Base-by-base conservation (phyloP, 257 asterid genomes). In the Rauvolfia tetraphylla region DNA sequence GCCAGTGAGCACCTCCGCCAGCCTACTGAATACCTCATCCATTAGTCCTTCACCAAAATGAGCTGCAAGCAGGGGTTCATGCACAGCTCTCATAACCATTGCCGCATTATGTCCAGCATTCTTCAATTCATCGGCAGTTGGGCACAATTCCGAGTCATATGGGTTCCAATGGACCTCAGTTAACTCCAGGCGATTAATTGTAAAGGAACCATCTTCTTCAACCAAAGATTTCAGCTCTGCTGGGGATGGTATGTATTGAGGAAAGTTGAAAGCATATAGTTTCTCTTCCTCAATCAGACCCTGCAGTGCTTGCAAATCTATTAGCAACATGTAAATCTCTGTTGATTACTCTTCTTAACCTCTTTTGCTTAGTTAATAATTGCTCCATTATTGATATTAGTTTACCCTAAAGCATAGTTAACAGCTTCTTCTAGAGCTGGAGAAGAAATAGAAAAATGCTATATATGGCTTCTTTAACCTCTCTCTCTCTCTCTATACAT, bases 221-320 rank as follows among this genome's bases (percentile, higher is more conserved):
- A 71, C 63, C 38, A 71, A 0, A 5, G 38, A 23, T 78, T 78
- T 78, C n/a, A 78, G 36, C 66, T 78, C 81, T 51, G 41, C 23
- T 48, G 66, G 73, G 22, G 77, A 78, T 61, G 81, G 77, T 51
- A 58, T 59, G 73, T 78, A 78, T 9, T 13, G 22, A 4, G 81
- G 77, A 7, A 72, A n/a, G 39, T 78, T 78, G 67, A 78, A 78
- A 4, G 81, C 22, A 29, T 78, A 22, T 23, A 78, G 18, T 17
- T 78, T 58, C 6, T 78, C 73, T 27, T 72, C 81, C 54, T 72
- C 72, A 17, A 78, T 51, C 1, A 78, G 34, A 6, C 81, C 81
- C 81, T 78, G 68, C 49, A 78, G 25, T 3, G 9, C 7, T 44
- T 44, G 9, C 36, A 3, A 31, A 13, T 59, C 13, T 46, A 9